phyloP scores from a whole-genome alignment of 108 stramenopile genomes.

The Stephanodiscus minutulus region DNA sequence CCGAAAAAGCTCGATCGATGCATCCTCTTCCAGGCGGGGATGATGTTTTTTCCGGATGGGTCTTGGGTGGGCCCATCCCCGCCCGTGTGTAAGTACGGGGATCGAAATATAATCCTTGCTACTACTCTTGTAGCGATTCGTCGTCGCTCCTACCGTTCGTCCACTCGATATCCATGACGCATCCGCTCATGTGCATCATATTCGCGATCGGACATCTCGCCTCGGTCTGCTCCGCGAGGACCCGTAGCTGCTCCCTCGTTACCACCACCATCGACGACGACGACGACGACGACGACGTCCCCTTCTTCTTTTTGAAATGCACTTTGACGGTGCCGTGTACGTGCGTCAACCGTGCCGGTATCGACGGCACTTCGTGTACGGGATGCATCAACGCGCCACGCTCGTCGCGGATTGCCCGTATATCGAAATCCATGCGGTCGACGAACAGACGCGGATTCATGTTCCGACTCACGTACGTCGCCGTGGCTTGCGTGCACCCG shows the following conservation, averaged over 20 bases:
- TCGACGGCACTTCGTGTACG: slow-evolving; percentile 45
- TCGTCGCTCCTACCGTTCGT: slow-evolving; percentile 33
- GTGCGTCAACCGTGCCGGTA: slow-evolving; percentile 54
- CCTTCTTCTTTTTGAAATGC: slow-evolving; percentile 25
- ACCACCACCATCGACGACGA: slow-evolving; percentile 5
- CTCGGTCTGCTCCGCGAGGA: slow-evolving; percentile 74
- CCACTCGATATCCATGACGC: slow-evolving; percentile 73
- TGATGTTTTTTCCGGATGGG: too few relatives aligned
- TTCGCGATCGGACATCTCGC: slow-evolving; percentile 80
- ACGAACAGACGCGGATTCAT: slow-evolving; percentile 61
- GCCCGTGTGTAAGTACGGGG: too few relatives aligned
- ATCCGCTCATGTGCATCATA: slow-evolving; percentile 80
- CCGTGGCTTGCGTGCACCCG: slow-evolving; percentile 85
- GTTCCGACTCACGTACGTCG: slow-evolving; percentile 72
- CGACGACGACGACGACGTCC: too few relatives aligned
- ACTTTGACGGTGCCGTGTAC: slow-evolving; percentile 57
- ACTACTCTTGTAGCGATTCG: neutral
- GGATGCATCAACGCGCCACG: slow-evolving; percentile 73
- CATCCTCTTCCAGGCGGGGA: too few relatives aligned
- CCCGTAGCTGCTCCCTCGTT: slow-evolving; percentile 44
- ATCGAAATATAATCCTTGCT: too few relatives aligned
- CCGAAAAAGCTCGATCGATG: too few relatives aligned
- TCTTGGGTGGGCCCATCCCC: too few relatives aligned
- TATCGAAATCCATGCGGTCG: slow-evolving; percentile 61
- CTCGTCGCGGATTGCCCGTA: slow-evolving; percentile 64